Conservation (phyloP, 331 rosid species). For the Rhamnella rubrinervis region DNA sequence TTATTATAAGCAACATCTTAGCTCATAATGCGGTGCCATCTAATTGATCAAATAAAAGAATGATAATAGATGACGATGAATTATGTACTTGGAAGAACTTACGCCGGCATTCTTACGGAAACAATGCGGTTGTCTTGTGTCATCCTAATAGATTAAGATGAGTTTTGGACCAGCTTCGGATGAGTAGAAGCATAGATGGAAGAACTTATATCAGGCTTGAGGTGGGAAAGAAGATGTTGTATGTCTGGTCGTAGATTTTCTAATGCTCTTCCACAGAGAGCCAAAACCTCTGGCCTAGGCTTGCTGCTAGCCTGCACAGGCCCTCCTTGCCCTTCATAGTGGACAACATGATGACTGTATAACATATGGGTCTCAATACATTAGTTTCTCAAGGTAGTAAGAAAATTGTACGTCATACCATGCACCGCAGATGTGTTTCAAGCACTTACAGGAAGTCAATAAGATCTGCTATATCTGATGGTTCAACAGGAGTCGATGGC, state of each 20-base stretch:
- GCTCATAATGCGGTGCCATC: too few species aligned
- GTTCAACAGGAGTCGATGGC: conserved; percentile 50
- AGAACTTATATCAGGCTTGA: conserved; percentile 69
- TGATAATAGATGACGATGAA: too few species aligned
- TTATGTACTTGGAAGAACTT: too few species aligned
- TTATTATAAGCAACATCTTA: too few species aligned
- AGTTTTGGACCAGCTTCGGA: conserved; percentile 71
- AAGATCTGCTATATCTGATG: conserved; percentile 79
- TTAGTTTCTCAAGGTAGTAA: conserved; percentile 18
- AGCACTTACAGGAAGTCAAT: conserved; percentile 84
- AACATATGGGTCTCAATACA: conserved; percentile 17
- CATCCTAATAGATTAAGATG: conserved; percentile 32
- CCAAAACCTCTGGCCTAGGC: conserved; percentile 82
- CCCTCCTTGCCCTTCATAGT: conserved; percentile 97
- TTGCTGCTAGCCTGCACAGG: conserved; percentile 86
- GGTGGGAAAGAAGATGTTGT: conserved; percentile 88
- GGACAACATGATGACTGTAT: conserved; percentile 82
- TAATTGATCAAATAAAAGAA: too few species aligned
- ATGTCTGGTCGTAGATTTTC: conserved; percentile 86
- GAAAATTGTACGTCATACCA: conserved; percentile 8
- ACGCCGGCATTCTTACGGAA: too few species aligned
- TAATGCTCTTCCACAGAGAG: conserved; percentile 63
- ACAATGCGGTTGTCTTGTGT: background rate
- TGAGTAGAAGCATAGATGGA: conserved; percentile 86
- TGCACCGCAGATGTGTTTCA: background rate